Conservation (phyloP, 75 land plant species). For the Cupressus sempervirens region DNA sequence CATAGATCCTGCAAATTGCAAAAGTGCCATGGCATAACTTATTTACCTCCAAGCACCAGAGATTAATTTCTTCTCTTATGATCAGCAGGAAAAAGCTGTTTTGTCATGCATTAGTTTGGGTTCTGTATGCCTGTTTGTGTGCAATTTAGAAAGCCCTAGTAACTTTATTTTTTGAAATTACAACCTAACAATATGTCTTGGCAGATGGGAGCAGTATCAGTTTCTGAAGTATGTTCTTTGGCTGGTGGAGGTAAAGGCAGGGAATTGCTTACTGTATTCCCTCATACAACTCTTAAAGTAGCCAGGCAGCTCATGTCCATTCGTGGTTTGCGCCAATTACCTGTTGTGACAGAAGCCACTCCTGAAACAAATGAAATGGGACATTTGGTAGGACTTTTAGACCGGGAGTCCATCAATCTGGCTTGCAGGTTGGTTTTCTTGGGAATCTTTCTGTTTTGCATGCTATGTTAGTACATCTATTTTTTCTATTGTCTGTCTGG, state of each 20-base stretch:
- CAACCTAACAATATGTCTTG: not conserved
- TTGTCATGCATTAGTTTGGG: not conserved
- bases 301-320: slow-evolving; percentile 62
- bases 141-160: not conserved
- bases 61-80: not conserved
- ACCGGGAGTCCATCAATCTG: slow-evolving; percentile 73
- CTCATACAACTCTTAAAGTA: slow-evolving; percentile 50
- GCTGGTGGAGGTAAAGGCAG: slow-evolving; percentile 24
- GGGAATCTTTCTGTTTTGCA: not conserved
- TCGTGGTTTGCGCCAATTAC: slow-evolving; percentile 64
- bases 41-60: not conserved
- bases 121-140: not conserved
- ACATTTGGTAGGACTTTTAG: slow-evolving; percentile 64
- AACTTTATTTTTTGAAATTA: not conserved
- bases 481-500: not conserved
- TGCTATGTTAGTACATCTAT: not conserved
- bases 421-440: slow-evolving; percentile 64
- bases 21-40: not conserved
- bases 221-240: slow-evolving; percentile 51
- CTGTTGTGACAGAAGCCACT: slow-evolving; percentile 49
- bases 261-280: slow-evolving; percentile 49
- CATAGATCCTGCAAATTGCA: not conserved
- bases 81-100: not conserved
- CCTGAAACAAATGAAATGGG: slow-evolving; percentile 14
- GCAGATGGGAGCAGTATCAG: slow-evolving; percentile 48